A percentile compares a stretch with the other conserved stretches of the same genome.
Conservation (phyloP, 371 early-diverging fungal genomes). For the Mucor lusitanicus region DNA sequence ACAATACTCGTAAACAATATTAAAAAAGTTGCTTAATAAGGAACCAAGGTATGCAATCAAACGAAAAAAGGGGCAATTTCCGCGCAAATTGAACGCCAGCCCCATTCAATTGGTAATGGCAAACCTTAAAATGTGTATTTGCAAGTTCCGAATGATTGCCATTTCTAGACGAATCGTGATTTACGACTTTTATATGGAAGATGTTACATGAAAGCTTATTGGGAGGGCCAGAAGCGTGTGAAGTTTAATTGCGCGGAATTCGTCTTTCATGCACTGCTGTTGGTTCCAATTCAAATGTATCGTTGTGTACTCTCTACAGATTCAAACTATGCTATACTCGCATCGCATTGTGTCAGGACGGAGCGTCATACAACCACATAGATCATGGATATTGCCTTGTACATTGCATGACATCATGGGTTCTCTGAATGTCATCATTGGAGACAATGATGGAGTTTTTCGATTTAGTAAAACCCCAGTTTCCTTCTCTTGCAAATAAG, state of each 20-base stretch:
- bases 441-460: not conserved
- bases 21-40: not conserved
- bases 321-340: not conserved
- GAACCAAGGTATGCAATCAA: not conserved
- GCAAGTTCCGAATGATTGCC: not conserved
- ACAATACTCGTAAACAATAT: not conserved
- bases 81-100: constrained; percentile 1
- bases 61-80: not conserved
- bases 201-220: not conserved
- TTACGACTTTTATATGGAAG: not conserved
- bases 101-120: not conserved
- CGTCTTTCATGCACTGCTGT: not conserved
- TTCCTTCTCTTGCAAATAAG: not conserved
- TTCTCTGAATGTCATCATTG: not conserved
- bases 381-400: too few species aligned
- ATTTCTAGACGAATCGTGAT: constrained; percentile 1
- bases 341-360: not conserved
- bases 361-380: not conserved
- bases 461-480: not conserved
- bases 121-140: not conserved
- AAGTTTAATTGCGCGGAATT: not conserved
- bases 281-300: not conserved
- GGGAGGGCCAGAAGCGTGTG: not conserved
- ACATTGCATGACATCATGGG: not conserved
- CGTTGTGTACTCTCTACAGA: not conserved